Base-by-base conservation (phyloP, 805 yeast species). In the Ogataea paraovalis region DNA sequence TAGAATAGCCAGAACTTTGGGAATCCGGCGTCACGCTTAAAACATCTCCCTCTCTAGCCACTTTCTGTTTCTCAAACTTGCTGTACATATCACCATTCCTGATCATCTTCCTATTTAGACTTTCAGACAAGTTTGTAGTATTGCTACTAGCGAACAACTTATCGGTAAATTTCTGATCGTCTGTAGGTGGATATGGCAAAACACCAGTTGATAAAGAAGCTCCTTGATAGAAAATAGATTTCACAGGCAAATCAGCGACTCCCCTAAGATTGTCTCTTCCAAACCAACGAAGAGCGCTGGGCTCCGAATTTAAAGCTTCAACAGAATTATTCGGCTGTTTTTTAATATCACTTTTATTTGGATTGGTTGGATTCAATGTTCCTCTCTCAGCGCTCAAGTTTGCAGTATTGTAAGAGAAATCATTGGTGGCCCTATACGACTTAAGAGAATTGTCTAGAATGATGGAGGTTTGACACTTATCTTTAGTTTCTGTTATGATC, bases 311-410 rank as follows among this genome's bases (percentile, higher is more conserved):
- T 4, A 12, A 30, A 10, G 6, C 34, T 12, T 8, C 5, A 10
- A 7, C 34, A 30, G 34, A 30, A 30, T 14, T 14, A 5, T 30
- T 30, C 16, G 16, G 12, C 13, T 14, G 10, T 23, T 18, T 30
- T n/a, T 14, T 28, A 18, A 6, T 16, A 19, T 19, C 9, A 7
- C 27, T 14, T 42, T 14, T 9, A 6, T 33, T 18, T 6, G 38
- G 16, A n/a, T 21, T 25, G 3, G 28, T 30, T 20, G 37, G 36
- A 19, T 32, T 39, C 28, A 51, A 36, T 6, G 52, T 52, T 18
- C 49, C 55, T 5, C 54, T 36, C 34, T 51, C 55, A 2, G 57
- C 55, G 21, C 57, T 51, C 27, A 49, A 28, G 7, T 37, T 40
- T 12, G 52, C 46, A 12, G 47, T 44, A 9, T 44, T 46, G 25